These are phyloP conservation scores for Eimeria sp. DNA, from an alignment of 169 alveolate species.

Conservation along the genomic window DNA sequence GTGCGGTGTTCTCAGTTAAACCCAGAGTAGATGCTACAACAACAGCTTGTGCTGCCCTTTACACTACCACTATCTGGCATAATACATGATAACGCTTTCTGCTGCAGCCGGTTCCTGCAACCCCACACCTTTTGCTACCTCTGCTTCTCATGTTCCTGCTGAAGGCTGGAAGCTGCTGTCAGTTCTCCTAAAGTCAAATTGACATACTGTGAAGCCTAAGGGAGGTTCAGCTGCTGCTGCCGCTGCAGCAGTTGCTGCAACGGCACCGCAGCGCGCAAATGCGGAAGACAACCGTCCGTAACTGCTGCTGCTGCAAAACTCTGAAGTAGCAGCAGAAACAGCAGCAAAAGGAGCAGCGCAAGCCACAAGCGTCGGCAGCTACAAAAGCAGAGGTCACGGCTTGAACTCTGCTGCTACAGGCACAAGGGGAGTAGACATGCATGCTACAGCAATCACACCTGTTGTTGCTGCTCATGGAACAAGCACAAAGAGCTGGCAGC, in stretches of 20 bases:
- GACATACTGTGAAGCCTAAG: conserved; percentile 38
- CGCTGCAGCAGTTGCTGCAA: conserved; percentile 14
- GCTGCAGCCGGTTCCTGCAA: conserved; percentile 17
- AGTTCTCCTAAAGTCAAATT: background rate
- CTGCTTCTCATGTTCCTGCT: background rate
- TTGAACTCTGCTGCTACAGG: background rate
- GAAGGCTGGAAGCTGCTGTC: conserved; percentile 58
- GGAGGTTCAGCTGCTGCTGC: conserved; percentile 39
- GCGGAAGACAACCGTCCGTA: background rate
- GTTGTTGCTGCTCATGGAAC: background rate
- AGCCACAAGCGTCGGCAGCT: background rate
- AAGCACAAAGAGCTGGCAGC: background rate
- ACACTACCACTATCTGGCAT: background rate
- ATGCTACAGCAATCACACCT: background rate
- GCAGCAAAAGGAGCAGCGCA: background rate
- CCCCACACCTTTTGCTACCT: background rate
- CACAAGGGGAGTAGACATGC: background rate
- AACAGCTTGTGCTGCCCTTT: background rate
- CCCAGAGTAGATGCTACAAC: background rate
- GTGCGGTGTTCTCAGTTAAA: background rate
- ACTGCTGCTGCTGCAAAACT: background rate
- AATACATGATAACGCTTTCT: background rate
- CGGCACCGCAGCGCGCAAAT: background rate
- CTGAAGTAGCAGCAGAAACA: background rate
- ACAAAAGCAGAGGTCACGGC: background rate